These are phyloP conservation scores for Starmerella powellii DNA, from an alignment of 805 yeast species.

Conservation along the genomic window DNA sequence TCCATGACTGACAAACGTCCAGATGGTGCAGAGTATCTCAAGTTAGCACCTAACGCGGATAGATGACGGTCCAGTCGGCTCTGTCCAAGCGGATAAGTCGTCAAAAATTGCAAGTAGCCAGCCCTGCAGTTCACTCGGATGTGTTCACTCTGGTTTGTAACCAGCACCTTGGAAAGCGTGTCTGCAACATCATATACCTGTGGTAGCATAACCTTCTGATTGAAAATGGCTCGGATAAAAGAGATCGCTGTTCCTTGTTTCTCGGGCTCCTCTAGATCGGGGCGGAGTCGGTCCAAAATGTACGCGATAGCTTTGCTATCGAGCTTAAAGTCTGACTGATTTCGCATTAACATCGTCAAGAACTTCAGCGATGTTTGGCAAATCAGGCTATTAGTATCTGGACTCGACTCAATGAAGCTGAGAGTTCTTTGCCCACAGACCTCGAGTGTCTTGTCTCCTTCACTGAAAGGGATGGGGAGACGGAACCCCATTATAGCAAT, in stretches of 20 bases:
- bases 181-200: constrained; percentile 87
- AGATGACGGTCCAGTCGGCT: constrained; percentile 75
- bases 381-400: constrained; percentile 64
- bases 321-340: constrained; percentile 50
- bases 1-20: constrained; percentile 92
- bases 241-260: constrained; percentile 80
- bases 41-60: constrained; percentile 63
- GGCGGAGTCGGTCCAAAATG: constrained; percentile 56
- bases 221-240: constrained; percentile 65
- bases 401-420: constrained; percentile 57
- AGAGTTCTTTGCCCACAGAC: constrained; percentile 27
- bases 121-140: constrained; percentile 77
- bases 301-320: constrained; percentile 64
- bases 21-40: constrained; percentile 69
- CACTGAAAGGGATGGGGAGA: constrained; percentile 44
- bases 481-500: constrained; percentile 49
- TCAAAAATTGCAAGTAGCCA: constrained; percentile 68
- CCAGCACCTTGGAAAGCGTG: constrained; percentile 67
- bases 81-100: constrained; percentile 90
- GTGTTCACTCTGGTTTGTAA: constrained; percentile 72
- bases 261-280: constrained; percentile 83
- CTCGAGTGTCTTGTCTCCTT: constrained; percentile 28
- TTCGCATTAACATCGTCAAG: constrained; percentile 46
- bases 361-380: constrained; percentile 71
- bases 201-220: constrained; percentile 63